These are phyloP conservation scores for Abelmoschus esculentus DNA, from an alignment of 345 rosid species.

Conservation along the genomic window DNA sequence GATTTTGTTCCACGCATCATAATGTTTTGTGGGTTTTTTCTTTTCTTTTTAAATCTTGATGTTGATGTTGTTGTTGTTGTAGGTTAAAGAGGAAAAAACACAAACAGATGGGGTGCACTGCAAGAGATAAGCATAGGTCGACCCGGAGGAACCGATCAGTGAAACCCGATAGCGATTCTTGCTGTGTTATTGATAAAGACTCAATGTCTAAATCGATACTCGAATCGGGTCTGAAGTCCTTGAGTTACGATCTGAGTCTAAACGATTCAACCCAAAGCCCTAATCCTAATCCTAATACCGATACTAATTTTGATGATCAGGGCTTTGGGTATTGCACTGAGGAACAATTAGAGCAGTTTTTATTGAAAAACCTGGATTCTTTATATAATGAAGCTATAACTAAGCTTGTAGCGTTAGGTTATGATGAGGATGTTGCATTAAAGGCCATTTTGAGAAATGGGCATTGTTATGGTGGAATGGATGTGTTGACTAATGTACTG, in stretches of 20 bases:
- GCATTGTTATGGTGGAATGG: slow-evolving; percentile 87
- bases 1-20: background rate
- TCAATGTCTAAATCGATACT: slow-evolving; percentile 41
- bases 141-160: slow-evolving; percentile 51
- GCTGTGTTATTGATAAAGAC: slow-evolving; percentile 35
- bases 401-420: slow-evolving; percentile 62
- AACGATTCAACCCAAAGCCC: slow-evolving; percentile 34
- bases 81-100: background rate
- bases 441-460: slow-evolving; percentile 76
- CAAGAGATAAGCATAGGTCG: slow-evolving; percentile 49
- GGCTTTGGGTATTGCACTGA: slow-evolving; percentile 89
- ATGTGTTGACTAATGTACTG: slow-evolving; percentile 64
- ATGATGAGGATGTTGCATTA: slow-evolving; percentile 64
- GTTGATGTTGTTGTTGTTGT: background rate
- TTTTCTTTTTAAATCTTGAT: background rate
- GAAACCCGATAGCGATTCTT: slow-evolving; percentile 55
- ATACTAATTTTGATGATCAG: slow-evolving; percentile 38
- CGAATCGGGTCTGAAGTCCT: slow-evolving; percentile 56
- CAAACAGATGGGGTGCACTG: slow-evolving; percentile 52
- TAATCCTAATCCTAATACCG: slow-evolving; percentile 1
- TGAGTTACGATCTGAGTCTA: slow-evolving; percentile 36
- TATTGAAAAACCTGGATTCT: slow-evolving; percentile 54
- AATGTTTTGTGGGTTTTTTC: background rate
- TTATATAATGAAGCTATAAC: slow-evolving; percentile 61
- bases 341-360: slow-evolving; percentile 69